Evolutionary conservation across 176 grass and related monocot genomes (phyloP).

Genomic region (Eleusine indica): DNA sequence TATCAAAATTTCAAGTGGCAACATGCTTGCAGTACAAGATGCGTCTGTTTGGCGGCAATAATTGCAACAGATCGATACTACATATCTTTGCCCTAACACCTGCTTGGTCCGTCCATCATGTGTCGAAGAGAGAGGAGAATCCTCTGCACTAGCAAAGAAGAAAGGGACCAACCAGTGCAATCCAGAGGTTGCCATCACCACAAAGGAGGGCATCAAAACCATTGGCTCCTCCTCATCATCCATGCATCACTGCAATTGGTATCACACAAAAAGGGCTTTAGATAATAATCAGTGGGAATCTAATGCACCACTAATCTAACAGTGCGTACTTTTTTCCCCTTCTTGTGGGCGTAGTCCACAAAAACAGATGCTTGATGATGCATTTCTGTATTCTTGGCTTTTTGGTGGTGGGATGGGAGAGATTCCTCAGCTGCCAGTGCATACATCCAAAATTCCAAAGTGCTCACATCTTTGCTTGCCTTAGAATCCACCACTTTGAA

Average conservation of each 20-base stretch:
- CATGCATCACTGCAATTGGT: conserved; percentile 29
- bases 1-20: conserved; percentile 29
- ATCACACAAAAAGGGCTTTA: conserved; percentile 31
- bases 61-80: conserved; percentile 24
- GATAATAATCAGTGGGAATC: conserved; percentile 36
- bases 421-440: conserved; percentile 53
- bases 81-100: too few species aligned
- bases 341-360: conserved; percentile 21
- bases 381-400: background rate
- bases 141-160: conserved; percentile 25
- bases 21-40: conserved; percentile 50
- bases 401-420: conserved; percentile 32
- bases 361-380: background rate
- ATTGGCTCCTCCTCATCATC: conserved; percentile 18
- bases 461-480: conserved; percentile 50
- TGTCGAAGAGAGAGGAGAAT: conserved; percentile 11
- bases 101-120: conserved; percentile 17
- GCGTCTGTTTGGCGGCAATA: conserved; percentile 14
- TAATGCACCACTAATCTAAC: conserved; percentile 42
- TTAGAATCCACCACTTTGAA: conserved; percentile 56
- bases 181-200: conserved; percentile 32
- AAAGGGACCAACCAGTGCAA: conserved; percentile 40
- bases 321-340: conserved; percentile 21
- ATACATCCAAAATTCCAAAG: conserved; percentile 37
- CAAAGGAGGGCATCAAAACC: conserved; percentile 52